Evolutionary conservation across 306 rosid genomes (phyloP), one percentile per base, ranked within the genome.

Genomic region (Myrica gale): DNA sequence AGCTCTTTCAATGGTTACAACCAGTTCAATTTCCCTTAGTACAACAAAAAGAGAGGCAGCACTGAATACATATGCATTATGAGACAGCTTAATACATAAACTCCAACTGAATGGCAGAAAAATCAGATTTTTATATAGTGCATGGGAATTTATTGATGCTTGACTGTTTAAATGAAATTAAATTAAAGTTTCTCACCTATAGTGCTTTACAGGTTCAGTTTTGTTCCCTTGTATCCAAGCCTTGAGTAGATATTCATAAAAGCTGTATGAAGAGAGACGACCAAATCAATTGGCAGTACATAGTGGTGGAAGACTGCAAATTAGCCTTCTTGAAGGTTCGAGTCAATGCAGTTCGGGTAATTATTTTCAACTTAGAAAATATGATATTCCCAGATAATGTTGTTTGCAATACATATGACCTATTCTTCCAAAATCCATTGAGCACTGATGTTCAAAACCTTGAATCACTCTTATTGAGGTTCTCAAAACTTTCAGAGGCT

Each of bases 161-260:
- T 54, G 48, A 50, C 32, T 21, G 74, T 79, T 69, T 48, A 53
- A 17, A 50, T n/a, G 67, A 63, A 55, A 57, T 9, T 54, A 50
- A 17, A 53, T 65, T 32, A 51, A 69, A 79, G 83, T 61, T 83
- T 74, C 80, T 77, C 76, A 89, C 90, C 89, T 84, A 77, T 89
- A 89, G 80, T 56, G 73, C 42, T 74, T 60, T 43, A 87, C 90
- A 0, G 13, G 81, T 82, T 87, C 93, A 47, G 93, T 89, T 73
- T 81, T 87, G 82, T 89, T 89, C 73, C 93, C 93, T 72, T 78
- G 90, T 79, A 87, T 81, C 93, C 90, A 89, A 57, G 86, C 93
- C 88, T 89, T 84, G 79, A 89, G 93, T 68, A 89, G 79, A 81
- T 89, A 89, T 74, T 89, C 90, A 32, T 89, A 89, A 67, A 89